A percentile compares a stretch with the other conserved stretches of the same genome.
These are phyloP conservation scores for Irpex lacteus DNA, from an alignment of 1,284 basidiomycete species.

Conservation along the genomic window DNA sequence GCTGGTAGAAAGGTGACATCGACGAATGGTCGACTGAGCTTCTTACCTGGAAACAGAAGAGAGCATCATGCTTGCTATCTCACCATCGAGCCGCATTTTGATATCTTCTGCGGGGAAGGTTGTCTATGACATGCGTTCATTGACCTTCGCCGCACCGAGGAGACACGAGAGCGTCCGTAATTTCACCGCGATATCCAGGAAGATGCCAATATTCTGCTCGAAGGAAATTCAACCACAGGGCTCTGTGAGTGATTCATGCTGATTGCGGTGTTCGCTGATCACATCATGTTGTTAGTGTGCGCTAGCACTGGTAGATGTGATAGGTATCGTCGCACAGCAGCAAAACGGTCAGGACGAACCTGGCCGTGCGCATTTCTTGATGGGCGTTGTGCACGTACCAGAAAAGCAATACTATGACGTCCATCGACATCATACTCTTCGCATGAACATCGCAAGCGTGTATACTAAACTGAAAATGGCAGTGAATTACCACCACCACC, in stretches of 20 bases:
- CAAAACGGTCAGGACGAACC: too few species aligned
- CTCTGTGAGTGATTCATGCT: not conserved
- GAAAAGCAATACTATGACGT: too few species aligned
- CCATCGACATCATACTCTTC: too few species aligned
- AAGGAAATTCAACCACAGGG: not conserved
- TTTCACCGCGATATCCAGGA: not conserved
- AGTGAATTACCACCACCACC: too few species aligned
- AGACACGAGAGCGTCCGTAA: not conserved
- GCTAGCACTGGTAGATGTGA: not conserved
- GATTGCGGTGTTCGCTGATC: not conserved
- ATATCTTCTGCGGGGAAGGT: too few species aligned
- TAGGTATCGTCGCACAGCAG: too few species aligned
- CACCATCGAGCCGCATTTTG: not conserved
- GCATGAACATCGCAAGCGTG: too few species aligned
- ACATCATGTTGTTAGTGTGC: not conserved
- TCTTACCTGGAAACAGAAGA: too few species aligned
- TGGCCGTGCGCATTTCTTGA: too few species aligned
- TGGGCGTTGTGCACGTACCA: too few species aligned
- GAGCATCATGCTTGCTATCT: too few species aligned
- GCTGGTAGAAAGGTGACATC: not conserved
- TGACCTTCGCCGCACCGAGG: not conserved
- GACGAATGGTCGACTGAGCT: not conserved
- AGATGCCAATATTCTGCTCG: not conserved
- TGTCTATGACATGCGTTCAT: not conserved
- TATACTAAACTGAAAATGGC: too few species aligned